phyloP scores from a whole-genome alignment of 139 green algal genomes.

The Auxenochlorella pyrenoidosa region DNA sequence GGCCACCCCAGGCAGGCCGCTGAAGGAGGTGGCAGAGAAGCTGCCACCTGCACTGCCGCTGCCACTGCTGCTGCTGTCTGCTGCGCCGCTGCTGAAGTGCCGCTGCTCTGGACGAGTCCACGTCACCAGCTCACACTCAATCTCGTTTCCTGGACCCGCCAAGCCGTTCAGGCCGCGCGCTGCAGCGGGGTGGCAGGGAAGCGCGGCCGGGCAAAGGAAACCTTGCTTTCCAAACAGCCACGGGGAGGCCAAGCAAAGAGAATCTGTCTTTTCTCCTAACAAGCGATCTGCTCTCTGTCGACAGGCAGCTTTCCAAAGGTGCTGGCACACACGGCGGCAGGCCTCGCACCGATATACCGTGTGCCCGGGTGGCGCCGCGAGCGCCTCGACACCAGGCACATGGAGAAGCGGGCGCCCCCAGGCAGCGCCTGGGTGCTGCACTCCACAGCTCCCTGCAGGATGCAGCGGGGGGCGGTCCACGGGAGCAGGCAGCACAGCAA shows the following conservation, averaged over 20 bases:
- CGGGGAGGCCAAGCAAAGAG: too few species aligned
- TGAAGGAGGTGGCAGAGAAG: not conserved
- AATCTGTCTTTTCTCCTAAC: too few species aligned
- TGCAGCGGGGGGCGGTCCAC: not conserved
- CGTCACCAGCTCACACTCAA: conserved; percentile 95
- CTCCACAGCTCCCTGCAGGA: conserved; percentile 89
- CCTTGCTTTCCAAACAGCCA: too few species aligned
- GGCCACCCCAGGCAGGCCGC: not conserved
- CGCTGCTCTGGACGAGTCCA: conserved; percentile 57
- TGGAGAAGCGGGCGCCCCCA: conserved; percentile 59
- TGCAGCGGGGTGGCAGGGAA: not conserved
- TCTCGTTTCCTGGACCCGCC: conserved; percentile 94
- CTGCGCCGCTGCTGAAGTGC: not conserved
- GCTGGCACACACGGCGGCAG: too few species aligned
- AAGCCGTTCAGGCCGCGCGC: conserved; percentile 91
- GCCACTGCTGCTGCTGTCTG: not conserved
- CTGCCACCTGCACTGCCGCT: not conserved
- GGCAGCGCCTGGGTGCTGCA: conserved; percentile 70
- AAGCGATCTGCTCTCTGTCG: too few species aligned
- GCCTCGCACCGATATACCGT: conserved; percentile 78
- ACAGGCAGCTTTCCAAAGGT: not conserved
- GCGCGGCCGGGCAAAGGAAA: not conserved
- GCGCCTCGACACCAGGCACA: conserved; percentile 79
- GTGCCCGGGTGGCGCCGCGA: conserved; percentile 91
- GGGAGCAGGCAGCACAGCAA: not conserved